These are phyloP conservation scores for Plenodomus lindquistii DNA, from an alignment of 2,329 filamentous ascomycete genomes.

Conservation along the genomic window DNA sequence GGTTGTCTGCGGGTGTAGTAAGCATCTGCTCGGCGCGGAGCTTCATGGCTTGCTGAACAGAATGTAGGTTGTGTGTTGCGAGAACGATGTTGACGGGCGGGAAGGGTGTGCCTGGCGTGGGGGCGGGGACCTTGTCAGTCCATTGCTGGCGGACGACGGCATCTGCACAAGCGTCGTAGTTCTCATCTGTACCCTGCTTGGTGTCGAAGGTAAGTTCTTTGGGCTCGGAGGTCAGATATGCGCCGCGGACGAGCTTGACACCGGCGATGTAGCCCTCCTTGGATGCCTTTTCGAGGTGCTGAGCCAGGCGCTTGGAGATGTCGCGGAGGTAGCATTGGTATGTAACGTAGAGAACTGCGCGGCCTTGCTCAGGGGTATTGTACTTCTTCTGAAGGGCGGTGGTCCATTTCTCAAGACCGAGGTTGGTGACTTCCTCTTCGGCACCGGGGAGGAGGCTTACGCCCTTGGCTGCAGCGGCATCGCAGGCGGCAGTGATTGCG, in stretches of 20 bases:
- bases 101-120: slow-evolving; percentile 40
- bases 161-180: slow-evolving; percentile 73
- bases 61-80: slow-evolving; percentile 80
- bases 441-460: slow-evolving; percentile 82
- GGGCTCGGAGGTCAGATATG: slow-evolving; percentile 58
- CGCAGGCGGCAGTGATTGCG: slow-evolving; percentile 75
- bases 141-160: slow-evolving; percentile 69
- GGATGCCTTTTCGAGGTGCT: slow-evolving; percentile 52
- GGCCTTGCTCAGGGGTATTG: slow-evolving; percentile 60
- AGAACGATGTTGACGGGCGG: slow-evolving; percentile 65
- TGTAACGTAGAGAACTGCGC: slow-evolving; percentile 72
- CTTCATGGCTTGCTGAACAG: slow-evolving; percentile 60
- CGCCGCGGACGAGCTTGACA: slow-evolving; percentile 61
- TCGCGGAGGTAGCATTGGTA: slow-evolving; percentile 62
- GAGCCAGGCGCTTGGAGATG: slow-evolving; percentile 48
- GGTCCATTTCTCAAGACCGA: slow-evolving; percentile 80
- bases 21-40: slow-evolving; percentile 52
- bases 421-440: slow-evolving; percentile 78
- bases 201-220: slow-evolving; percentile 57
- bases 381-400: slow-evolving; percentile 75
- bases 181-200: slow-evolving; percentile 58
- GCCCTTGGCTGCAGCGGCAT: slow-evolving; percentile 68
- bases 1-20: slow-evolving; percentile 32
- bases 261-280: slow-evolving; percentile 57
- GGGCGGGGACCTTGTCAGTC: slow-evolving; percentile 55